Conservation (phyloP, 495 filamentous ascomycete genomes). For the Pyrenula aspistea region DNA sequence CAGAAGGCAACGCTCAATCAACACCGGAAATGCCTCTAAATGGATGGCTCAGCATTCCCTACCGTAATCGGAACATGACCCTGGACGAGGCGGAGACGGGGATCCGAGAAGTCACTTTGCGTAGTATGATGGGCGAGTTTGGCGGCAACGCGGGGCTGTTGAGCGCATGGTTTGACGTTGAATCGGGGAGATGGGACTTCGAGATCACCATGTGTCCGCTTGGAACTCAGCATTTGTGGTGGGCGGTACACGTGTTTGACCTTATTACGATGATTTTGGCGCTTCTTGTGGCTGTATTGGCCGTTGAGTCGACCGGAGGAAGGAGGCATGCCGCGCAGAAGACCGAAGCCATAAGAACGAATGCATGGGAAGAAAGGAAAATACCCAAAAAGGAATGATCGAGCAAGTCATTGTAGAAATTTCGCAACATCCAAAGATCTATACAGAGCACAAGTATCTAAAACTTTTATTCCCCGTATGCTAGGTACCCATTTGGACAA, state of each 20-base stretch:
- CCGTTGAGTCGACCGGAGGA: too few species aligned
- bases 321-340: too few species aligned
- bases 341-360: too few species aligned
- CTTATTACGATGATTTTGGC: slow-evolving; percentile 33
- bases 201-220: slow-evolving; percentile 65
- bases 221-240: slow-evolving; percentile 89
- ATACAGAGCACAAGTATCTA: too few species aligned
- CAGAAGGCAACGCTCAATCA: slow-evolving; percentile 1
- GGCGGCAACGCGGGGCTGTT: slow-evolving; percentile 80
- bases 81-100: slow-evolving; percentile 28
- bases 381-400: too few species aligned
- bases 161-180: slow-evolving; percentile 75
- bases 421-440: too few species aligned
- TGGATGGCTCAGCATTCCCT: neutral
- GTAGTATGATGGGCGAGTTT: slow-evolving; percentile 98
- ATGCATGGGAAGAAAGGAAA: too few species aligned
- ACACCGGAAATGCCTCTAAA: neutral
- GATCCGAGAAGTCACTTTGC: slow-evolving; percentile 81
- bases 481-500: too few species aligned
- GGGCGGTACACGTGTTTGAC: slow-evolving; percentile 69
- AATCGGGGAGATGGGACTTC: slow-evolving; percentile 58
- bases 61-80: neutral
- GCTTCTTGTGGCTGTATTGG: slow-evolving; percentile 6
- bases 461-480: too few species aligned
- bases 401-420: too few species aligned